These are phyloP conservation scores for Penicillium crystallinum DNA, from an alignment of 495 filamentous ascomycete genomes.

Conservation along the genomic window DNA sequence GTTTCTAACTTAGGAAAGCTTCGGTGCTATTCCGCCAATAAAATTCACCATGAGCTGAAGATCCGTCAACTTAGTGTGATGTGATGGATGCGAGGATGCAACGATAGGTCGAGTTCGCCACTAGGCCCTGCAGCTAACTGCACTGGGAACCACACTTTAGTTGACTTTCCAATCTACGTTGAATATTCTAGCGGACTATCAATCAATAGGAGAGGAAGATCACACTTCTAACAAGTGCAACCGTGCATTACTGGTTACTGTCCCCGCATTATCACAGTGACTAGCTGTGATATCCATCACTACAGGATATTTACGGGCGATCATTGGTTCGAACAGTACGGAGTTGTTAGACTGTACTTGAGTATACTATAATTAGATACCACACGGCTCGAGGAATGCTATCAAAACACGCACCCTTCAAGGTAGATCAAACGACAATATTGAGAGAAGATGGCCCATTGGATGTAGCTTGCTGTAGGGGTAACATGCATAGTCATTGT, in stretches of 20 bases:
- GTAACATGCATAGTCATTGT: too few species aligned
- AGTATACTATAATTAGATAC: not conserved
- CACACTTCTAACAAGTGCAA: not conserved
- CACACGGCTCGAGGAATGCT: not conserved
- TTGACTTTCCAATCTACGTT: not conserved
- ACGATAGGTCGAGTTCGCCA: not conserved
- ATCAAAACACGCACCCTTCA: too few species aligned
- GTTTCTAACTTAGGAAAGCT: constrained; percentile 21
- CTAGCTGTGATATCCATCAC: not conserved
- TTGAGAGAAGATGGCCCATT: too few species aligned
- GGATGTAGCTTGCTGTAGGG: too few species aligned
- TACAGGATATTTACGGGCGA: not conserved
- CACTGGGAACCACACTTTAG: not conserved
- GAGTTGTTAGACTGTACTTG: not conserved
- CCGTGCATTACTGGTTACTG: not conserved
- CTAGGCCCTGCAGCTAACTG: constrained; percentile 1
- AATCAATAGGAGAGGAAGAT: not conserved
- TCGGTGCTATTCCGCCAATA: constrained; percentile 7
- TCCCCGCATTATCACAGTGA: constrained; percentile 5
- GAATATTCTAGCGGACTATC: not conserved
- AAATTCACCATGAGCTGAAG: not conserved
- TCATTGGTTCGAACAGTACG: not conserved
- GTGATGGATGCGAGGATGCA: not conserved
- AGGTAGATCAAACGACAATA: too few species aligned
- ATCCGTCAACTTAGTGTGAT: not conserved